Conservation (phyloP, 495 filamentous ascomycete genomes). For the Neurospora pannonica region DNA sequence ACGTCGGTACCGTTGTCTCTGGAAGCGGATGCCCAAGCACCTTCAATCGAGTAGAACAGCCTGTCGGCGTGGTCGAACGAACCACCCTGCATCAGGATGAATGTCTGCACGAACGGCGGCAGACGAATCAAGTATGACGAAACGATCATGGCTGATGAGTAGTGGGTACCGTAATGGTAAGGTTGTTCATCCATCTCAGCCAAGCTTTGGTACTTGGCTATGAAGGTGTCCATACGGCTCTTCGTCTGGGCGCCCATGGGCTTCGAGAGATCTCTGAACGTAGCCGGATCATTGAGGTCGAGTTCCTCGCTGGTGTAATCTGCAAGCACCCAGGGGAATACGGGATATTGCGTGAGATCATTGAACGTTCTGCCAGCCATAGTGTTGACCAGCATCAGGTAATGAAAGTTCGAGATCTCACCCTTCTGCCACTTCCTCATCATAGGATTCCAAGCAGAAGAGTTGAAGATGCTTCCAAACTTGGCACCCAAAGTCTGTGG, state of each 20-base stretch:
- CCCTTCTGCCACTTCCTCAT: constrained; percentile 88
- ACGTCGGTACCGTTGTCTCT: constrained; percentile 87
- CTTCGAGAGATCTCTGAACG: constrained; percentile 85
- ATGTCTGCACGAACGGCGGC: constrained; percentile 93
- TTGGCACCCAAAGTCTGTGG: constrained; percentile 80
- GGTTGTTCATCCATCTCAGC: constrained; percentile 85
- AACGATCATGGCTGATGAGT: constrained; percentile 98
- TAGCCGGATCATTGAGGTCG: constrained; percentile 70
- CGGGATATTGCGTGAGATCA: constrained; percentile 94
- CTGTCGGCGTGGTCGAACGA: constrained; percentile 93
- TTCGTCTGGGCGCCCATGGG: constrained; percentile 92
- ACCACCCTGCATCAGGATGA: constrained; percentile 94
- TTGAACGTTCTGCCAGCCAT: constrained; percentile 97
- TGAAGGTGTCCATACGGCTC: constrained; percentile 64
- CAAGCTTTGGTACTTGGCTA: constrained; percentile 75
- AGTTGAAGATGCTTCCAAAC: constrained; percentile 91
- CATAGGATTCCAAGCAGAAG: constrained; percentile 61
- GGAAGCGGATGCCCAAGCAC: constrained; percentile 86
- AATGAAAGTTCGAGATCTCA: constrained; percentile 97
- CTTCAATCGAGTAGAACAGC: constrained; percentile 86
- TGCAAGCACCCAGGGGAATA: constrained; percentile 94
- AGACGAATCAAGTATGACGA: constrained; percentile 90
- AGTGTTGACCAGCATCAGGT: constrained; percentile 96
- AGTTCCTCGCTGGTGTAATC: constrained; percentile 96
- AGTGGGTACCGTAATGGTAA: constrained; percentile 97